Evolutionary conservation across 108 stramenopile genomes (phyloP).

Genomic region (Poteriospumella lacustris): DNA sequence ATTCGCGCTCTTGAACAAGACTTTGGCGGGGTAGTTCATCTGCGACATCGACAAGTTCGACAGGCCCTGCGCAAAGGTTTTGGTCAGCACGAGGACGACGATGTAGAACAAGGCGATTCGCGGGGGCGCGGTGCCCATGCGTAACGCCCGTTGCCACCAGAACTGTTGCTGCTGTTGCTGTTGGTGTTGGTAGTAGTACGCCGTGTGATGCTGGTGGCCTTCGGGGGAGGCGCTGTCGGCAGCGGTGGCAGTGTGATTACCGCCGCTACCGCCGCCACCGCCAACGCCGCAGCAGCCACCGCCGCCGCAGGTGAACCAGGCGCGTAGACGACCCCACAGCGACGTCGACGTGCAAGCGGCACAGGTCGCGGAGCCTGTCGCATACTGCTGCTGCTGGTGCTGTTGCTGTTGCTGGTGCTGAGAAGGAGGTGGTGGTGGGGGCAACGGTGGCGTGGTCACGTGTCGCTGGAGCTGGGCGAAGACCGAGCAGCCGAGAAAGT

Average conservation of each 20-base stretch:
- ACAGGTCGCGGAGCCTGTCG: background rate
- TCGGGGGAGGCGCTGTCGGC: too few relatives aligned
- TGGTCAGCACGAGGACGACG: conserved; percentile 38
- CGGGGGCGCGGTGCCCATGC: background rate
- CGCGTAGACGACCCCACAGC: too few relatives aligned
- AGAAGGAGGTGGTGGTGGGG: too few relatives aligned
- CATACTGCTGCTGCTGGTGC: background rate
- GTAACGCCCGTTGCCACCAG: too few relatives aligned
- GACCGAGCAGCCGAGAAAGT: background rate
- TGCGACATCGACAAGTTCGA: conserved; percentile 51
- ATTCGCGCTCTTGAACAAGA: conserved; percentile 46
- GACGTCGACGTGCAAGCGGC: background rate
- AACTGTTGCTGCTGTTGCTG: too few relatives aligned
- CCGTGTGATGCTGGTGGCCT: too few relatives aligned
- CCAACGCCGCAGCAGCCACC: too few relatives aligned
- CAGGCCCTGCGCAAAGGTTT: conserved; percentile 46
- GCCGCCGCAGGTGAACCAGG: too few relatives aligned
- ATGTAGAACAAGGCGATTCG: conserved; percentile 40
- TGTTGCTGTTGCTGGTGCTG: too few relatives aligned
- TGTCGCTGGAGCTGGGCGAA: conserved; percentile 4
- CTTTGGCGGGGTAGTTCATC: conserved; percentile 55
- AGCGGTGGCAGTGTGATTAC: too few relatives aligned
- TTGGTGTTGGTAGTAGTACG: too few relatives aligned
- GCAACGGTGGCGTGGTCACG: background rate
- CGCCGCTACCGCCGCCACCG: too few relatives aligned